These are phyloP conservation scores for Helichrysum umbraculigerum DNA, from an alignment of 129 eudicot species.

Conservation along the genomic window DNA sequence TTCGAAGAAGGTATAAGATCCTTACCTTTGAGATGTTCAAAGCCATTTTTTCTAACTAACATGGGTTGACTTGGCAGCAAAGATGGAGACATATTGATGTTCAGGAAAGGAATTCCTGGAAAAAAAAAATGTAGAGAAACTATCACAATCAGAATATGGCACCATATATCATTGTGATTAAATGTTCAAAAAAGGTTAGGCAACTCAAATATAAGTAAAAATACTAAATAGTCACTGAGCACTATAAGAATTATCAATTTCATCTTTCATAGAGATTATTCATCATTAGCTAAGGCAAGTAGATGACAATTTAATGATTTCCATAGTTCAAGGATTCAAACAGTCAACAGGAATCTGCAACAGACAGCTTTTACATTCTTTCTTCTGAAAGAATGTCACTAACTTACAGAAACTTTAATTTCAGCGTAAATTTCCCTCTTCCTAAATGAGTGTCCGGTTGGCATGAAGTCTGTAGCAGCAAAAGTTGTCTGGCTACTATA, in stretches of 20 bases:
- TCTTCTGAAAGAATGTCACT: no score
- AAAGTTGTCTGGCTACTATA: no score
- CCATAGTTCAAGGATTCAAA: no score
- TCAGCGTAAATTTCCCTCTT: no score
- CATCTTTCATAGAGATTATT: constrained; percentile 5
- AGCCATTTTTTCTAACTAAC: constrained; percentile 38
- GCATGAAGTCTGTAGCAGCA: no score
- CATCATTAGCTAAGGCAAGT: background rate
- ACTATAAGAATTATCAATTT: background rate
- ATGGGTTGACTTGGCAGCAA: constrained; percentile 45
- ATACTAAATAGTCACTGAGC: constrained; percentile 1
- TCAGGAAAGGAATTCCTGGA: constrained; percentile 53
- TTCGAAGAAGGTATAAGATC: background rate
- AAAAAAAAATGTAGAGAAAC: constrained; percentile 10
- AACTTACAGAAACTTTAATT: no score
- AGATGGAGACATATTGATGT: constrained; percentile 65
- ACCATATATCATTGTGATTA: constrained; percentile 11
- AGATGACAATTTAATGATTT: background rate
- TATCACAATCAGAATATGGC: constrained; percentile 13
- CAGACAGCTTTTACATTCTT: no score
- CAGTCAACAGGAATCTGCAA: no score
- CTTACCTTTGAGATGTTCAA: constrained; percentile 48
- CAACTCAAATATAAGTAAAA: background rate
- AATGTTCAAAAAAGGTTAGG: constrained; percentile 16
- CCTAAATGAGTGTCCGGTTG: no score